Base-by-base conservation (phyloP, 345 rosid genomes). In the Passiflora organensis region DNA sequence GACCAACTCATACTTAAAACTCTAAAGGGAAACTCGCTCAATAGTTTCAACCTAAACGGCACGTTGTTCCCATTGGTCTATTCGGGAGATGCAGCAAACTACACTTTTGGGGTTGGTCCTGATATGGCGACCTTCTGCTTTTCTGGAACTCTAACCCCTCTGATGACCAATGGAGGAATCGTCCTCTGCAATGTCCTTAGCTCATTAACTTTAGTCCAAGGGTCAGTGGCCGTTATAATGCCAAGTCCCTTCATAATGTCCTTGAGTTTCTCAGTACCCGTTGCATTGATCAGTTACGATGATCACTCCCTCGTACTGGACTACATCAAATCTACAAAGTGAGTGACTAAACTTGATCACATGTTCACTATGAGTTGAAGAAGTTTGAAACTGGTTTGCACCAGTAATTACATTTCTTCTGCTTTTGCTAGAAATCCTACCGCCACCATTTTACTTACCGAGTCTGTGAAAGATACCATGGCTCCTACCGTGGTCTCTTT, bases 401-500 rank as follows among this genome's bases (percentile, higher is more conserved):
- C 24, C 55, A 22, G n/a, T 23, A 3, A 57, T 16, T 45, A 11
- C 15, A 45, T 3, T 5, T 10, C 21, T 17, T 34, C 32, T 44
- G 1, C 28, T 6, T 36, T 48, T 64, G 42, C 6, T 44, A 67
- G 66, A 21, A 55, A 55, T 2, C 62, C 72, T 8, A 32, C 34
- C 4, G 65, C 60, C 15, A 59, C 55, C 4, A 53, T 67, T 41
- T 51, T 59, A 22, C 20, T 55, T 2, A 44, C 37, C 11, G 59
- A 48, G 39, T 13, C 51, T 20, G 10, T 44, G 57, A 60, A 67
- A 16, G 66, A 43, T 34, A 15, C 25, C 6, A 48, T 16, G 42
- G 62, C 66, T 9, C 72, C 62, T 18, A 13, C 36, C 0, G 32
- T 60, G 10, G 66, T 18, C 28, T 67, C 56, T 13, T 62, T 62